Base-by-base conservation (phyloP, 208 protist genomes). In the Herpetomonas tarakana region DNA sequence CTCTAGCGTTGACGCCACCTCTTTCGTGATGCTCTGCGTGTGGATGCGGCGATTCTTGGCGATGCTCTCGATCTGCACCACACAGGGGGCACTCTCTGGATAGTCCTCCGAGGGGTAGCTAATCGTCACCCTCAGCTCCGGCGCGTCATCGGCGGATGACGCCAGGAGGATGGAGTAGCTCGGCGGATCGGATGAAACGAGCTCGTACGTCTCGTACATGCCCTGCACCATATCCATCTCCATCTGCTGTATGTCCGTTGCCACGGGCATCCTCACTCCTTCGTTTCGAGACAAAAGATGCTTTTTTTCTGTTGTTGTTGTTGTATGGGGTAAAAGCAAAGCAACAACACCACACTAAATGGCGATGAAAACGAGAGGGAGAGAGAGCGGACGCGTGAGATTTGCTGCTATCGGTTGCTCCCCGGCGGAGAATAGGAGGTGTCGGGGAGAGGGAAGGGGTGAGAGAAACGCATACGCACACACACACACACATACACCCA, bases 211-310 rank as follows among this genome's bases (percentile, higher is more conserved):
- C 67, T 95, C 89, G 70, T 95, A 95, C 89, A 95, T 95, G 16
- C 83, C 76, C 65, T 92, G 65, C 68, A 95, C 83, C 86, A 93
- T 93, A 45, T 95, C 89, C 76, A 93, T 91, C 68, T 95, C 89
- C 89, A 95, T 95, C 76, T 78, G 52, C 66, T 95, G 89, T 75
- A 85, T 81, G 12, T 93, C 86, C 1, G 81, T 93, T 11, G 80
- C 62, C 6, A 45, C 38, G 3, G 86, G 81, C 87, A 93, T 93
- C 25, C 14, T 53, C 29, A 59, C 4, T 3, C 22, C 3, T 24
- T 38, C 35, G 16, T 9, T 29, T 30, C n/a, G 22, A 41, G 12
- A 4, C 3, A 59, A 44, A 31, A 50, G 22, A 22, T 29, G 22
- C 44, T 16, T 59, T 22, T 46, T 53, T 62, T 38, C 19, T 26